These are phyloP conservation scores for Rhodotorula taiwanensis DNA, from an alignment of 768 basidiomycete genomes.

Conservation along the genomic window DNA sequence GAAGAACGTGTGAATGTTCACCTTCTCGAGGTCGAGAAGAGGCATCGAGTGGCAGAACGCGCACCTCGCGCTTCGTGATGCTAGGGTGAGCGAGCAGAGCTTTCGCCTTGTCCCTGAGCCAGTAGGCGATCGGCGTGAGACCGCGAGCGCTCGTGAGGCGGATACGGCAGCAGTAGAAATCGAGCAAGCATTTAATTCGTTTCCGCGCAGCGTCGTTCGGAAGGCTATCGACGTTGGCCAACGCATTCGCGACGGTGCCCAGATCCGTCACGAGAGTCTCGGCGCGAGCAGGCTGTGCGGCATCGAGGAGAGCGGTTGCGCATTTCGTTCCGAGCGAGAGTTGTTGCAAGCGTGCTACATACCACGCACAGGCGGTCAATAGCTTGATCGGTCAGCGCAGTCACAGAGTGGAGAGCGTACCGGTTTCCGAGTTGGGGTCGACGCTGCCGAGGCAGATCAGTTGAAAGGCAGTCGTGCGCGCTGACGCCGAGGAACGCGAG, in stretches of 20 bases:
- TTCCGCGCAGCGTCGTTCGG: background rate
- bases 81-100: background rate
- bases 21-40: background rate
- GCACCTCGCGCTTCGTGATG: background rate
- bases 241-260: background rate
- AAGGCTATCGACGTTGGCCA: background rate
- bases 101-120: constrained; percentile 1
- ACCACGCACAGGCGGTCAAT: background rate
- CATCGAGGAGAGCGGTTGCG: background rate
- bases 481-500: background rate
- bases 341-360: background rate
- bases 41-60: background rate
- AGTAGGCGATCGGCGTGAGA: background rate
- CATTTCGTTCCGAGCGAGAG: constrained; percentile 12
- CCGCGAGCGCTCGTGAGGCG: background rate
- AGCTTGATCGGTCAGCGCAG: too few species aligned
- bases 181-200: constrained; percentile 2
- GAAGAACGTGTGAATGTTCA: background rate
- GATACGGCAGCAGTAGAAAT: constrained; percentile 8
- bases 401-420: too few species aligned
- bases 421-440: background rate
- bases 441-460: constrained; percentile 9
- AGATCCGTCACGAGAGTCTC: background rate
- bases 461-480: background rate
- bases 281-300: background rate